Evolutionary conservation across 2,329 filamentous ascomycete species (phyloP).

Genomic region (Parastagonospora nodorum): DNA sequence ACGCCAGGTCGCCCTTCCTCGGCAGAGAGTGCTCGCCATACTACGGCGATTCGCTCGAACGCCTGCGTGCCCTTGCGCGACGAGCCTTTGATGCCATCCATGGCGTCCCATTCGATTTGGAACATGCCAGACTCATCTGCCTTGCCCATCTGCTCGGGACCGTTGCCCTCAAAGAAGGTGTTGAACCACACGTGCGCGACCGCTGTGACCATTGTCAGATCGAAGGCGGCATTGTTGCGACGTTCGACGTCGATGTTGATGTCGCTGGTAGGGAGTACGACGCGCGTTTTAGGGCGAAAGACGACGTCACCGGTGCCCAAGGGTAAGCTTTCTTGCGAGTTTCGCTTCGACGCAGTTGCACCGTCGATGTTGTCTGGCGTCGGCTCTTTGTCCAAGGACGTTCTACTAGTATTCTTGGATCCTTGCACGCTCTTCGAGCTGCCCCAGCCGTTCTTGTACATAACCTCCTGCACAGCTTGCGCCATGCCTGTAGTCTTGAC

Average conservation of each 20-base stretch:
- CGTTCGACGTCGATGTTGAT: constrained; percentile 90
- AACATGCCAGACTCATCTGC: constrained; percentile 73
- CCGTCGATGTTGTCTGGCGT: constrained; percentile 18
- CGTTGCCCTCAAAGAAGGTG: constrained; percentile 83
- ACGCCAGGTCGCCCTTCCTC: constrained; percentile 40
- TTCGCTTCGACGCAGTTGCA: constrained; percentile 16
- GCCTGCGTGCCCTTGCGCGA: constrained; percentile 79
- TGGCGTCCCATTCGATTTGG: constrained; percentile 72
- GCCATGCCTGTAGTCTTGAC: constrained; percentile 50
- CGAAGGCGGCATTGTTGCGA: constrained; percentile 76
- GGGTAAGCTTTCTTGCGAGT: constrained; percentile 47
- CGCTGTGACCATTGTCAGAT: constrained; percentile 86
- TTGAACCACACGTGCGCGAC: constrained; percentile 99
- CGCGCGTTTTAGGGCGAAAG: constrained; percentile 70
- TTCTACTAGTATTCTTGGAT: constrained; percentile 25
- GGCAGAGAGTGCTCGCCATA: constrained; percentile 68
- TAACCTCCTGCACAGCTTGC: constrained; percentile 53
- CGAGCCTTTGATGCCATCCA: constrained; percentile 96
- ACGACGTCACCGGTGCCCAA: constrained; percentile 72
- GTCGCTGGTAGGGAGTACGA: constrained; percentile 80
- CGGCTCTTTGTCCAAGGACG: constrained; percentile 16
- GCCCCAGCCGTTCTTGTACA: constrained; percentile 45
- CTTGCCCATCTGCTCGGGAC: constrained; percentile 69
- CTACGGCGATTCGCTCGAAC: constrained; percentile 80
- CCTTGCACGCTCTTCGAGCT: constrained; percentile 24